Evolutionary conservation across 768 basidiomycete species (phyloP).

Genomic region (Infundibulicybe gibba): DNA sequence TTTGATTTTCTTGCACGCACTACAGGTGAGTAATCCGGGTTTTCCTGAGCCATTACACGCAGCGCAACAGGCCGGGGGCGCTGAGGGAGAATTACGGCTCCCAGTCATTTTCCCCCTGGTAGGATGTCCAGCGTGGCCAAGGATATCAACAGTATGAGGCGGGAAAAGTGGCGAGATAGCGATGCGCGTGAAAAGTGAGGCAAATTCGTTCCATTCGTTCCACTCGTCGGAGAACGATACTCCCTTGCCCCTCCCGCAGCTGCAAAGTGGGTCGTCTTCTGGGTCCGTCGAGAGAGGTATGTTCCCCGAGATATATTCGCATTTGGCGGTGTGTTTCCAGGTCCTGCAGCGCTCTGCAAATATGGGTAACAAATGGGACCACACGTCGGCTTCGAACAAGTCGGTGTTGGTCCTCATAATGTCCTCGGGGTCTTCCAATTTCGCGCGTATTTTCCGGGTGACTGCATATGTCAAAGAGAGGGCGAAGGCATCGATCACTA

Average conservation of each 20-base stretch:
- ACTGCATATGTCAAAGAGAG: conserved; percentile 27
- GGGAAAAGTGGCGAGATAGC: conserved; percentile 54
- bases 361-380: conserved; percentile 49
- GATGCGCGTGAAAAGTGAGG: conserved; percentile 40
- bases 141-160: conserved; percentile 37
- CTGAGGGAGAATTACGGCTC: neutral
- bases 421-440: neutral
- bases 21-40: conserved; percentile 19
- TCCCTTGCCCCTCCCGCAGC: conserved; percentile 49
- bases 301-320: conserved; percentile 38
- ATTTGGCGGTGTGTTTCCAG: conserved; percentile 43
- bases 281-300: conserved; percentile 37
- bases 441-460: conserved; percentile 6
- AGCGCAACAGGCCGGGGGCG: conserved; percentile 14
- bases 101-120: neutral
- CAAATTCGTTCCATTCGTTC: conserved; percentile 32
- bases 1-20: conserved; percentile 20
- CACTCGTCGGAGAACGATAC: conserved; percentile 25
- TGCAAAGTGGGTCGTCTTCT: conserved; percentile 41
- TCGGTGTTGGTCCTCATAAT: conserved; percentile 8
- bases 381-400: conserved; percentile 32
- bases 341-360: conserved; percentile 50
- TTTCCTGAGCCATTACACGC: conserved; percentile 25
- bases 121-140: conserved; percentile 4
- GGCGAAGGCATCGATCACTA: conserved; percentile 48